A percentile compares a stretch with the other conserved stretches of the same genome.
Conservation (phyloP, 2,329 filamentous ascomycete genomes). For the Trichophyton benhamiae region DNA sequence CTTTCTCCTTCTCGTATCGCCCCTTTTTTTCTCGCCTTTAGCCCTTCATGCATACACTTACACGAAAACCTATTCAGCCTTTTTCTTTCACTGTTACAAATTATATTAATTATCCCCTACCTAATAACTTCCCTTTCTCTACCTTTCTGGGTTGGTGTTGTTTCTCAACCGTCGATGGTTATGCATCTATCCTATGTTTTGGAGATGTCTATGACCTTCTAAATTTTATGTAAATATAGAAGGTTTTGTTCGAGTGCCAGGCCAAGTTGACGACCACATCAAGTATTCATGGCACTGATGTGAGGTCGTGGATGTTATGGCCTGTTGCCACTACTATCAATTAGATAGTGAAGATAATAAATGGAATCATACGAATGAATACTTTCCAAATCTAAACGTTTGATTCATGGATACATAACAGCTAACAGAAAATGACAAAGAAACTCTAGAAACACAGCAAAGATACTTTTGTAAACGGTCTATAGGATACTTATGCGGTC, state of each 20-base stretch:
- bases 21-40: neutral
- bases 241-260: neutral
- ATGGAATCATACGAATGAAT: neutral
- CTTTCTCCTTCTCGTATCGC: neutral
- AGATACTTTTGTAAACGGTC: neutral
- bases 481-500: neutral
- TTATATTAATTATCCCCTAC: neutral
- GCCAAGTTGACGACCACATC: neutral
- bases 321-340: neutral
- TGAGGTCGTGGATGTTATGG: neutral
- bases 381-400: neutral
- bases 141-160: neutral
- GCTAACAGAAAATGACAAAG: neutral
- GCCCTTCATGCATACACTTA: neutral
- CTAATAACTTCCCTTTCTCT: neutral
- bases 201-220: neutral
- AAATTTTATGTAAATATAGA: slow-evolving; percentile 1
- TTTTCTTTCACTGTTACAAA: neutral
- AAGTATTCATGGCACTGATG: neutral
- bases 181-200: neutral
- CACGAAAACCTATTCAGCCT: neutral
- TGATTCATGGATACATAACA: neutral
- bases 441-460: neutral
- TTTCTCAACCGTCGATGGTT: neutral
- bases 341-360: slow-evolving; percentile 1